Conservation (phyloP, 805 yeast species). For the Blastobotrys attinorum region DNA sequence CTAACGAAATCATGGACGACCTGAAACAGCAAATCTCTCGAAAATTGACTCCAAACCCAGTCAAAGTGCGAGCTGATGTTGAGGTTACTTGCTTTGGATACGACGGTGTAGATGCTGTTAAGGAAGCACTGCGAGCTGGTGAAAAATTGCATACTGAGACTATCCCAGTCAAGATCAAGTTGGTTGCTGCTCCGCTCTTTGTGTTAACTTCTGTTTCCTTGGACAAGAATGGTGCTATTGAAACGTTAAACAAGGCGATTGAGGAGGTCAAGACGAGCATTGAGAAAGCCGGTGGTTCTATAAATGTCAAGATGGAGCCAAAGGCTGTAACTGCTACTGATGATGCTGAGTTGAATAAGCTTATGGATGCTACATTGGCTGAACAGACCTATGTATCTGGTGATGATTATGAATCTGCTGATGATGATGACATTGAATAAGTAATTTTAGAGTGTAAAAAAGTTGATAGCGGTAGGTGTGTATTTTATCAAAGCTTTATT, state of each 20-base stretch:
- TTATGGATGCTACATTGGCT: constrained; percentile 86
- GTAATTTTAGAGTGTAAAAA: no score
- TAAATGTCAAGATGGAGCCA: constrained; percentile 95
- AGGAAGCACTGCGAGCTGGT: constrained; percentile 78
- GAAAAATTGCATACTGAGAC: constrained; percentile 77
- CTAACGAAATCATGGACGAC: constrained; percentile 70
- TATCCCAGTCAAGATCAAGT: constrained; percentile 83
- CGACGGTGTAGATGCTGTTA: constrained; percentile 97
- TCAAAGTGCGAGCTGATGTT: constrained; percentile 95
- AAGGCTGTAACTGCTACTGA: constrained; percentile 98
- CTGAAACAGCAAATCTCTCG: constrained; percentile 80
- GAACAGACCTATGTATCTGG: constrained; percentile 81
- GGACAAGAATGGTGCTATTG: constrained; percentile 85
- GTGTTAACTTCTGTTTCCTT: constrained; percentile 88
- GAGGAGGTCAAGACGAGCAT: constrained; percentile 65
- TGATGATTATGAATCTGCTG: constrained; percentile 55
- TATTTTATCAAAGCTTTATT: no score
- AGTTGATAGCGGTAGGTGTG: no score
- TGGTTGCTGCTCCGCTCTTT: constrained; percentile 96
- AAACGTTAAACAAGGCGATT: constrained; percentile 69
- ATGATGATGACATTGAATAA: constrained; percentile 17
- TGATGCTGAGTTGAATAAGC: constrained; percentile 94
- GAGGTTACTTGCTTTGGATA: constrained; percentile 96
- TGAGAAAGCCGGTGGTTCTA: constrained; percentile 68
- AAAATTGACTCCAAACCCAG: constrained; percentile 96